Evolutionary conservation across 1,284 basidiomycete genomes (phyloP).

Genomic region (Rhodotorula sp.): DNA sequence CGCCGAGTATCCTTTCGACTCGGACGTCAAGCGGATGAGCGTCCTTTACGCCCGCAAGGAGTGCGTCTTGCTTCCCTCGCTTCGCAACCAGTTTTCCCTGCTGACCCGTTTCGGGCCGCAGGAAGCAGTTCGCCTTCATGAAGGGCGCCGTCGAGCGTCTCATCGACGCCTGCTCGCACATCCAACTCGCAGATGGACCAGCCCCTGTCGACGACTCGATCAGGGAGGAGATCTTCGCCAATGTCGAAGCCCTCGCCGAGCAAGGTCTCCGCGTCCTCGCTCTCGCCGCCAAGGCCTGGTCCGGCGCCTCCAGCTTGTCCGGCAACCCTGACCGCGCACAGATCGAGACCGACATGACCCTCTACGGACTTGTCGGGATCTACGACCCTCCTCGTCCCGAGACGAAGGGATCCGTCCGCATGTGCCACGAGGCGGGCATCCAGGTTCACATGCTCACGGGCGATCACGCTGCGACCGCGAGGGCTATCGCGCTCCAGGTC

Average conservation of each 20-base stretch:
- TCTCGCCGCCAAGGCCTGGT: conserved; percentile 47
- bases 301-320: conserved; percentile 7
- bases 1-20: conserved; percentile 55
- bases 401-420: conserved; percentile 60
- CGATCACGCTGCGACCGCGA: conserved; percentile 51
- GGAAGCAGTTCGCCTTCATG: conserved; percentile 51
- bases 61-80: background rate
- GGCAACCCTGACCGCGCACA: conserved; percentile 51
- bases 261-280: conserved; percentile 59
- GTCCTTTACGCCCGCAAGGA: conserved; percentile 51
- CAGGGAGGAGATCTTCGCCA: conserved; percentile 53
- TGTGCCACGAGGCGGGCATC: conserved; percentile 64
- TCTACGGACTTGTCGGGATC: conserved; percentile 66
- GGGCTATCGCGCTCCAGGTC: conserved; percentile 49
- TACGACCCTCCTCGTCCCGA: conserved; percentile 68
- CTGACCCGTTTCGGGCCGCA: background rate
- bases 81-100: background rate
- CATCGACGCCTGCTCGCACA: conserved; percentile 55
- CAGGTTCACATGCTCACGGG: conserved; percentile 54
- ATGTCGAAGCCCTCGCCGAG: conserved; percentile 59
- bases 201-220: conserved; percentile 47
- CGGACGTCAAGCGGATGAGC: conserved; percentile 63
- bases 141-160: conserved; percentile 67
- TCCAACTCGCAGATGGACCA: conserved; percentile 47
- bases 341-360: conserved; percentile 60